Percentiles rank a stretch among this genome's conserved stretches.
These are phyloP conservation scores for Saccharomycopsis crataegensis DNA, from an alignment of 1,139 yeast species.

Conservation along the genomic window DNA sequence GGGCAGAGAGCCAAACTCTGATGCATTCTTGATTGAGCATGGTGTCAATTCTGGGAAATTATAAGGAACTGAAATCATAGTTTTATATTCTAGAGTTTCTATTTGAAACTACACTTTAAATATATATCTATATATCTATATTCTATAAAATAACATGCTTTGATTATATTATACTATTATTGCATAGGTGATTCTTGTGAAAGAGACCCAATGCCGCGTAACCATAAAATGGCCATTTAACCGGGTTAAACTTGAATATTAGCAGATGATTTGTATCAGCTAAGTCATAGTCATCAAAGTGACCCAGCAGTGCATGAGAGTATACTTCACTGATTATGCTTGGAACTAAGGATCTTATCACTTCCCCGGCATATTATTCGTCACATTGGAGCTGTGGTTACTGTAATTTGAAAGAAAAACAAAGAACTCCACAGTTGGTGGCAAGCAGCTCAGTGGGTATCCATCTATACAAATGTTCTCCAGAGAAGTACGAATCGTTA, in stretches of 20 bases:
- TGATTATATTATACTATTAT: no score
- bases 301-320: no score
- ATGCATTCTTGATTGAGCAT: conserved; percentile 61
- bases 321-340: background rate
- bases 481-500: conserved; percentile 50
- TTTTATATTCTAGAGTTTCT: background rate
- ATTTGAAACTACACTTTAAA: background rate
- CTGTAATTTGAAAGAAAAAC: conserved; percentile 44
- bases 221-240: no score
- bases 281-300: no score
- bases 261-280: no score
- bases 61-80: background rate
- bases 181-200: no score
- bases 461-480: conserved; percentile 39
- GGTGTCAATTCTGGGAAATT: conserved; percentile 29
- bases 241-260: no score
- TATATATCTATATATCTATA: background rate
- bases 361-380: background rate
- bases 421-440: conserved; percentile 30
- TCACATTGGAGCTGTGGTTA: conserved; percentile 46
- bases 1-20: conserved; percentile 69
- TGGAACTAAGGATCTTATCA: background rate
- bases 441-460: conserved; percentile 42
- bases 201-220: no score
- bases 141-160: background rate